phyloP scores from a whole-genome alignment of 1,284 basidiomycete species.

The Schizophyllum amplum region DNA sequence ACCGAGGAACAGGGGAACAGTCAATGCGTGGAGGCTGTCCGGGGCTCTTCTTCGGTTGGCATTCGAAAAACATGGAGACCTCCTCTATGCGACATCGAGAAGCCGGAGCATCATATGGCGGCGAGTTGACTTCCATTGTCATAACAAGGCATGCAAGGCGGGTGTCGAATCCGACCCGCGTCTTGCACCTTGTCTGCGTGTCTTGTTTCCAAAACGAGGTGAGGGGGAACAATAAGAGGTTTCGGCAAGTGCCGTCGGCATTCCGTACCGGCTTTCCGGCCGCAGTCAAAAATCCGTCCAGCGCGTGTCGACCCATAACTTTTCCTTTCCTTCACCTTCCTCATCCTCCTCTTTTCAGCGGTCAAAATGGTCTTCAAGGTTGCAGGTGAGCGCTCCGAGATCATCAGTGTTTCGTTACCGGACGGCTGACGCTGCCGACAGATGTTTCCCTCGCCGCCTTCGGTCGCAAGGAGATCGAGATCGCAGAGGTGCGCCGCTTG shows the following conservation, averaged over 20 bases:
- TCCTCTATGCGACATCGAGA: conserved; percentile 51
- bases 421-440: conserved; percentile 23
- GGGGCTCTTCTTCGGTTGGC: conserved; percentile 31
- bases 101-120: not conserved
- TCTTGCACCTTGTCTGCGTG: not conserved
- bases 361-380: conserved; percentile 76
- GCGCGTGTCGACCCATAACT: not conserved
- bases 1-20: conserved; percentile 64
- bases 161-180: not conserved
- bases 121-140: not conserved
- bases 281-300: not conserved
- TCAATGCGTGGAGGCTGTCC: conserved; percentile 29
- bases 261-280: conserved; percentile 2
- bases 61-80: conserved; percentile 57
- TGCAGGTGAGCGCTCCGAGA: conserved; percentile 43
- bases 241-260: conserved; percentile 5
- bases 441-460: conserved; percentile 95
- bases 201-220: not conserved
- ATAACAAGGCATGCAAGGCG: not conserved
- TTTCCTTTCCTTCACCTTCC: conserved; percentile 28
- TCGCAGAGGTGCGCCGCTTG: conserved; percentile 68
- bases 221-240: not conserved
- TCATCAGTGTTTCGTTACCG: conserved; percentile 1
- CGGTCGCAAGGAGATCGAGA: conserved; percentile 97
- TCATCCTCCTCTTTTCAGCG: conserved; percentile 18